These are phyloP conservation scores for Chrysanthemum seticuspe DNA, from an alignment of 129 eudicot species.

Conservation along the genomic window DNA sequence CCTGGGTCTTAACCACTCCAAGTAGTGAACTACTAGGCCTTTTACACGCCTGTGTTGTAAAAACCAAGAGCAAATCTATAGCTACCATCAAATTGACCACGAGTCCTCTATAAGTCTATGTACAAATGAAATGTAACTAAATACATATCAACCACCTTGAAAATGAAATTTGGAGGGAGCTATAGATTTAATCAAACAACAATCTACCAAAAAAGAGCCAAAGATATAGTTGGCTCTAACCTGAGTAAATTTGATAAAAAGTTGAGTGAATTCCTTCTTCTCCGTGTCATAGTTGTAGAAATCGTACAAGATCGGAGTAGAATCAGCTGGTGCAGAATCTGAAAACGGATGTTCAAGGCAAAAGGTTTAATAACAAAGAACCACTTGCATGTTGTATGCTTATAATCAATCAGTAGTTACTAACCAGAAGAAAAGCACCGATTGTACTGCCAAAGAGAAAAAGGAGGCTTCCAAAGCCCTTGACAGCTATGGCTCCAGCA, in stretches of 20 bases:
- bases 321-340: constrained; percentile 69
- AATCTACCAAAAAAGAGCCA: no score
- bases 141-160: not conserved
- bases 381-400: not conserved
- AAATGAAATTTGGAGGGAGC: no score
- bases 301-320: constrained; percentile 50
- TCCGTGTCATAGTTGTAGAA: constrained; percentile 80
- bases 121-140: not conserved
- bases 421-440: constrained; percentile 69
- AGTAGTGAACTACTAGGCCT: no score
- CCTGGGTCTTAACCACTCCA: no score
- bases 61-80: not conserved
- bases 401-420: not conserved
- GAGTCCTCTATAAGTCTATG: no score
- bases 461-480: constrained; percentile 64
- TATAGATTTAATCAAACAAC: no score
- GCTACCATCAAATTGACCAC: not conserved
- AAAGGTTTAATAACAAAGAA: not conserved
- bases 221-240: constrained; percentile 14
- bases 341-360: not conserved
- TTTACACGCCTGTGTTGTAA: no score
- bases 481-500: constrained; percentile 53
- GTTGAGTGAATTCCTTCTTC: constrained; percentile 55
- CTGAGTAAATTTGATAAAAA: constrained; percentile 68
- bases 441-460: constrained; percentile 56